These are phyloP conservation scores for Entelexis sorbosivorans DNA, from an alignment of 1,139 yeast genomes.

Conservation along the genomic window DNA sequence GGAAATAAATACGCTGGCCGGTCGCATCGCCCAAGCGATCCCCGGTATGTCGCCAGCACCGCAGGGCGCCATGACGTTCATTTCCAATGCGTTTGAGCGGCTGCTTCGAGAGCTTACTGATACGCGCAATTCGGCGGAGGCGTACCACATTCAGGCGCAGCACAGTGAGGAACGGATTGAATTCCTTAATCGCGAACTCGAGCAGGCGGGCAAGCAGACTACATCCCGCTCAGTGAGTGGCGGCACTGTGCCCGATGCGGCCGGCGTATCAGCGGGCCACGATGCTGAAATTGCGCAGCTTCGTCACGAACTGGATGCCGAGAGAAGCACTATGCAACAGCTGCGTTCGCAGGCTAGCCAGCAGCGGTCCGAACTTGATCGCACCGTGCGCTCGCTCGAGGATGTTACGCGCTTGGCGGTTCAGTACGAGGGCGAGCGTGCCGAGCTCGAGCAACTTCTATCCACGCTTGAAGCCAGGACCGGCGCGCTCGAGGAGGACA, in stretches of 20 bases:
- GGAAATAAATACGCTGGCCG: conserved; percentile 17
- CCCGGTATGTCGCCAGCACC: conserved; percentile 19
- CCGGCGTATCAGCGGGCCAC: neutral
- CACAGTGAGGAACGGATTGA: conserved; percentile 15
- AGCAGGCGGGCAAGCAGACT: neutral
- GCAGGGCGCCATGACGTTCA: conserved; percentile 16
- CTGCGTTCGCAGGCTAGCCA: conserved; percentile 29
- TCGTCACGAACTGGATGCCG: conserved; percentile 25
- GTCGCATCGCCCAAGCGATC: conserved; percentile 12
- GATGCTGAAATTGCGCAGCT: conserved; percentile 26
- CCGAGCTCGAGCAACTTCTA: conserved; percentile 26
- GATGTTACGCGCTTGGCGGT: conserved; percentile 33
- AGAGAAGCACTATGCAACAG: conserved; percentile 26
- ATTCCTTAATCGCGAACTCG: conserved; percentile 7
- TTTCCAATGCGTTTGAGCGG: conserved; percentile 16
- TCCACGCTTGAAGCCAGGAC: conserved; percentile 25
- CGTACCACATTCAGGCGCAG: conserved; percentile 17
- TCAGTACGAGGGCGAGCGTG: conserved; percentile 31
- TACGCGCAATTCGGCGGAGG: conserved; percentile 16
- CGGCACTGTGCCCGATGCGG: neutral
- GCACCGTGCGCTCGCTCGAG: conserved; percentile 29
- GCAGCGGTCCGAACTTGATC: conserved; percentile 28
- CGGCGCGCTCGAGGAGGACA: conserved; percentile 11
- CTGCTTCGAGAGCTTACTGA: conserved; percentile 16
- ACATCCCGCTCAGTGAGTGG: conserved; percentile 1